phyloP scores from a whole-genome alignment of 306 rosid species.

The Erythrophleum fordii region DNA sequence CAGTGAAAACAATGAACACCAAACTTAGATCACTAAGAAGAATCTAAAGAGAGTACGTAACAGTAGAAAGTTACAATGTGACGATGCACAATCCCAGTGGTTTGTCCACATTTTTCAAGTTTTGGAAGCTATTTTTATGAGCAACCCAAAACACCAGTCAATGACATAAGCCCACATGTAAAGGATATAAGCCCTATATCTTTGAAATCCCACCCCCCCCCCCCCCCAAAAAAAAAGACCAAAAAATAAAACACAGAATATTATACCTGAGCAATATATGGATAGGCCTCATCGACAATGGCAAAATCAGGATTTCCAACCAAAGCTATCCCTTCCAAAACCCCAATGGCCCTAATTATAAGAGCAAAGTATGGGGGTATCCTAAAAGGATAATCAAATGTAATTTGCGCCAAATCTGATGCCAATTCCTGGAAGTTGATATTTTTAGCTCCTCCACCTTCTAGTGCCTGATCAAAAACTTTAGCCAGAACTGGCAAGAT shows the following conservation, averaged over 20 bases:
- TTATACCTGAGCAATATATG: conserved; percentile 95
- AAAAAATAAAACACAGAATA: not conserved
- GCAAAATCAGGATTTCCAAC: conserved; percentile 99
- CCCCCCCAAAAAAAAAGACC: not conserved
- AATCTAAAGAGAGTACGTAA: conserved; percentile 18
- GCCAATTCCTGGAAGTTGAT: conserved; percentile 98
- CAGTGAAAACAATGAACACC: conserved; percentile 35
- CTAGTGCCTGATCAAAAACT: conserved; percentile 98
- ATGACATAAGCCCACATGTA: conserved; percentile 7
- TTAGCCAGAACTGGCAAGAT: conserved; percentile 96
- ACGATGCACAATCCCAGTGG: conserved; percentile 26
- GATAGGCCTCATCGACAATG: conserved; percentile 97
- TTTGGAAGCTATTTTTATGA: conserved; percentile 9
- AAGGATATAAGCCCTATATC: conserved; percentile 22
- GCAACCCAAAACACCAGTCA: conserved; percentile 3
- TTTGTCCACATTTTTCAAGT: not conserved
- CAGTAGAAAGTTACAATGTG: conserved; percentile 8
- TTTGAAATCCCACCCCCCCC: no score
- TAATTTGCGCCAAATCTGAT: conserved; percentile 95
- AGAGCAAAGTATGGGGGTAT: conserved; percentile 99
- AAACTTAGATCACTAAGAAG: conserved; percentile 31
- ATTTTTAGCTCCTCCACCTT: conserved; percentile 99
- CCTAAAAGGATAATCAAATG: conserved; percentile 97
- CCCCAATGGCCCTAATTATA: conserved; percentile 98
- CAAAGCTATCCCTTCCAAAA: conserved; percentile 93